Evolutionary conservation across 176 grass and related monocot genomes (phyloP).

Genomic region (Hordeum vulgare): DNA sequence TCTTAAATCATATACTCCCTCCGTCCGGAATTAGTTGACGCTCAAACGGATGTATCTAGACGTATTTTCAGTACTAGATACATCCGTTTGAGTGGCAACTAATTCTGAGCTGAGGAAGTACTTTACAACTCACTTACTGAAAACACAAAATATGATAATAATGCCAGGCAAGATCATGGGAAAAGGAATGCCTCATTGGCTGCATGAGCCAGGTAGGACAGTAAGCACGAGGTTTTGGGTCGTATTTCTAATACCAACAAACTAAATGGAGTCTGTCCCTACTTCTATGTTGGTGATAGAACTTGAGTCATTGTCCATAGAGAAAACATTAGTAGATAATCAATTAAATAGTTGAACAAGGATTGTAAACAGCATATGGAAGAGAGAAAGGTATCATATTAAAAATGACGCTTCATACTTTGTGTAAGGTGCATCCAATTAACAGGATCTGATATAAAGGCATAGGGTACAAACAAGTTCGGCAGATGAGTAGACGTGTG

Average conservation of each 20-base stretch:
- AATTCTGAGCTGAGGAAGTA: no score
- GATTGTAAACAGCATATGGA: neutral
- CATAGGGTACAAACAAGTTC: neutral
- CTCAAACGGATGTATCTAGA: no score
- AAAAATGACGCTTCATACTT: neutral
- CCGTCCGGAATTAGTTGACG: no score
- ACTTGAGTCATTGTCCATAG: neutral
- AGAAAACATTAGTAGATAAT: neutral
- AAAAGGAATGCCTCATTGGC: neutral
- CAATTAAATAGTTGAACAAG: neutral
- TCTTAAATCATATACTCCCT: neutral
- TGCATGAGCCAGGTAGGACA: neutral
- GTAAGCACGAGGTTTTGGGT: neutral
- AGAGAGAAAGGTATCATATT: neutral
- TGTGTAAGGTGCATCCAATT: neutral
- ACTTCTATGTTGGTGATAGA: neutral
- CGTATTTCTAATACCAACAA: neutral
- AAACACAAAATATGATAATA: slow-evolving; percentile 9
- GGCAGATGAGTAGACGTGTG: neutral
- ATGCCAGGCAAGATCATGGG: neutral
- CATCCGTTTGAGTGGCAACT: no score
- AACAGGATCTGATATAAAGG: neutral
- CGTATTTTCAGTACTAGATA: no score
- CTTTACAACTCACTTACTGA: neutral
- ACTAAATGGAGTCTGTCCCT: neutral